A percentile compares a stretch with the other conserved stretches of the same genome.
phyloP scores from a whole-genome alignment of 2,329 filamentous ascomycete genomes.

The Ustulina deusta region DNA sequence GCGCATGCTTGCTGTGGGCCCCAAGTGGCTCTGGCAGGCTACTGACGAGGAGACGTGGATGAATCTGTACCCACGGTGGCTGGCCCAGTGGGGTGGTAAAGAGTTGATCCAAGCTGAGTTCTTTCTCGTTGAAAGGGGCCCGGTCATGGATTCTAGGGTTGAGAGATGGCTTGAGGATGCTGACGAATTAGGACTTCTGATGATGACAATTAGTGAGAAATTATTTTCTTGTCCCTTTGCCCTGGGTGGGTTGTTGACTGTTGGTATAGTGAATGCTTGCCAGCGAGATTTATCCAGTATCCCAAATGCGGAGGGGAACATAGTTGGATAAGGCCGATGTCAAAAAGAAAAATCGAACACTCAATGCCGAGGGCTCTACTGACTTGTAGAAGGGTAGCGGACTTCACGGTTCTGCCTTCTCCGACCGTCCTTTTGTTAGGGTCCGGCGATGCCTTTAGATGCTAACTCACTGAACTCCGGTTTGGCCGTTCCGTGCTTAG shows the following conservation, averaged over 20 bases:
- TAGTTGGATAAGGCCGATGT: neutral
- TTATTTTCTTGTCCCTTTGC: neutral
- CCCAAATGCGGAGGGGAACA: slow-evolving; percentile 17
- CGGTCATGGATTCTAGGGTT: slow-evolving; percentile 49
- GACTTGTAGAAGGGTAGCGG: too few relatives aligned
- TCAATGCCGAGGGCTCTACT: too few relatives aligned
- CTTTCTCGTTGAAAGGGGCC: slow-evolving; percentile 46
- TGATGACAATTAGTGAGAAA: slow-evolving; percentile 50
- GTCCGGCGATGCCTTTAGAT: too few relatives aligned
- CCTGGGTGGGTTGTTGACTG: slow-evolving; percentile 9
- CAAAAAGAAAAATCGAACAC: neutral
- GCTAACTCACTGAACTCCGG: too few relatives aligned
- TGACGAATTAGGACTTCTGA: slow-evolving; percentile 57
- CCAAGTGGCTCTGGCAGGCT: slow-evolving; percentile 56
- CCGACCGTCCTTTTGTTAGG: too few relatives aligned
- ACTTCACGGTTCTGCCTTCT: too few relatives aligned
- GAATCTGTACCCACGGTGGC: slow-evolving; percentile 50
- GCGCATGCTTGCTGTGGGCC: slow-evolving; percentile 55
- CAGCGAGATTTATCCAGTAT: slow-evolving; percentile 25
- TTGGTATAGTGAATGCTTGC: slow-evolving; percentile 29
- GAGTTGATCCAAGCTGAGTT: slow-evolving; percentile 52
- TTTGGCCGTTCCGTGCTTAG: too few relatives aligned
- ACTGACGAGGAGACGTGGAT: slow-evolving; percentile 52
- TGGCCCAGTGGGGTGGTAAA: slow-evolving; percentile 51
- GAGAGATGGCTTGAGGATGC: slow-evolving; percentile 58